These are phyloP conservation scores for Flaveria floridana DNA, from an alignment of 140 eudicot genomes.

Conservation along the genomic window DNA sequence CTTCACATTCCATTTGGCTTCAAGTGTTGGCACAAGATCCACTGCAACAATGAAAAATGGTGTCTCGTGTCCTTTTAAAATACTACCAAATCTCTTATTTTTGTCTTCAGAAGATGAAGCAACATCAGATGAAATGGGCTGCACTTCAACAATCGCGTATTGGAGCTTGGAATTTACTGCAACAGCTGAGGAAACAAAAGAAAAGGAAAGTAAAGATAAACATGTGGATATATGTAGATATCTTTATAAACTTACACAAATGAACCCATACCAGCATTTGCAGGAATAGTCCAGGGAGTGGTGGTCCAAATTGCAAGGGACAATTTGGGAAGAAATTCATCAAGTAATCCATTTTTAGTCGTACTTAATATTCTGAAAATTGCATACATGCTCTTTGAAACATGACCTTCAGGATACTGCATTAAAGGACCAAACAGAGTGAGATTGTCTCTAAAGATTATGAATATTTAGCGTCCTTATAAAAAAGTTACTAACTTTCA, in stretches of 20 bases:
- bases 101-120: slow-evolving; percentile 52
- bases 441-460: not conserved
- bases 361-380: slow-evolving; percentile 58
- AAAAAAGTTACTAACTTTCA: not conserved
- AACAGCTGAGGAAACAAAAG: slow-evolving; percentile 57
- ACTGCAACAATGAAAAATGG: slow-evolving; percentile 68
- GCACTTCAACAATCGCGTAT: slow-evolving; percentile 83
- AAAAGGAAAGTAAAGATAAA: slow-evolving; percentile 14
- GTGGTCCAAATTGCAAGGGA: slow-evolving; percentile 96
- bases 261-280: slow-evolving; percentile 68
- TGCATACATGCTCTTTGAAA: slow-evolving; percentile 94
- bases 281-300: slow-evolving; percentile 99
- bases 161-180: slow-evolving; percentile 92
- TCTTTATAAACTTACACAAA: slow-evolving; percentile 1
- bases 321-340: slow-evolving; percentile 69
- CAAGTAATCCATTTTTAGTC: slow-evolving; percentile 50
- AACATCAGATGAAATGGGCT: slow-evolving; percentile 38
- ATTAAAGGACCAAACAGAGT: slow-evolving; percentile 25
- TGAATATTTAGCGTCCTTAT: not conserved
- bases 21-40: slow-evolving; percentile 74
- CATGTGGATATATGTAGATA: slow-evolving; percentile 16
- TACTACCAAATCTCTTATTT: slow-evolving; percentile 56
- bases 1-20: slow-evolving; percentile 81
- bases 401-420: slow-evolving; percentile 97
- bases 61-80: slow-evolving; percentile 47